phyloP scores from a whole-genome alignment of 2,329 filamentous ascomycete species.

The Arthrobotrys musiformis region DNA sequence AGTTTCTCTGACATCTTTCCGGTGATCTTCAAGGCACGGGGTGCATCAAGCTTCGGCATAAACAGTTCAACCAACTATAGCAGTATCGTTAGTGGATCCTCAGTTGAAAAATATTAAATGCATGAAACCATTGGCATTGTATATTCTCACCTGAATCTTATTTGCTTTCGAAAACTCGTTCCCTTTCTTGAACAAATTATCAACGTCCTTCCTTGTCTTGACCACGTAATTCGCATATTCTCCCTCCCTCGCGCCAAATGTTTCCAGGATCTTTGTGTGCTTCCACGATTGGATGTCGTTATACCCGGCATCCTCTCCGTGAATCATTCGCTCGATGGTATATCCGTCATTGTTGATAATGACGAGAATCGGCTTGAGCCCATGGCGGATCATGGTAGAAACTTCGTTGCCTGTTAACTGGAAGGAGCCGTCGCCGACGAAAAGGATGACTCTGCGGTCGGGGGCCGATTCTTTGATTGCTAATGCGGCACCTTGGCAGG shows the following conservation, averaged over 20 bases:
- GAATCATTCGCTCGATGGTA: conserved; percentile 88
- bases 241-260: conserved; percentile 73
- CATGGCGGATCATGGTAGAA: conserved; percentile 81
- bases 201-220: conserved; percentile 75
- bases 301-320: conserved; percentile 81
- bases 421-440: conserved; percentile 89
- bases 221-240: conserved; percentile 73
- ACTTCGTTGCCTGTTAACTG: conserved; percentile 87
- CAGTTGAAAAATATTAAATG: neutral
- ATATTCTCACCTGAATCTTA: conserved; percentile 63
- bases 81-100: conserved; percentile 62
- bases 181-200: conserved; percentile 71
- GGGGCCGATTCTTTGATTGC: conserved; percentile 74
- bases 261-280: conserved; percentile 74
- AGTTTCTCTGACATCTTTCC: conserved; percentile 76
- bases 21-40: conserved; percentile 74
- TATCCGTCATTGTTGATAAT: conserved; percentile 89
- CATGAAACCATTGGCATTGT: neutral
- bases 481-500: conserved; percentile 76
- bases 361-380: conserved; percentile 81
- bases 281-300: conserved; percentile 84
- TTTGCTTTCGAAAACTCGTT: conserved; percentile 70
- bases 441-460: conserved; percentile 77
- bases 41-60: conserved; percentile 82
- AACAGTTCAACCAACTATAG: conserved; percentile 80